Conservation (phyloP, 768 basidiomycete genomes). For the Dacryopinax spathularia region DNA sequence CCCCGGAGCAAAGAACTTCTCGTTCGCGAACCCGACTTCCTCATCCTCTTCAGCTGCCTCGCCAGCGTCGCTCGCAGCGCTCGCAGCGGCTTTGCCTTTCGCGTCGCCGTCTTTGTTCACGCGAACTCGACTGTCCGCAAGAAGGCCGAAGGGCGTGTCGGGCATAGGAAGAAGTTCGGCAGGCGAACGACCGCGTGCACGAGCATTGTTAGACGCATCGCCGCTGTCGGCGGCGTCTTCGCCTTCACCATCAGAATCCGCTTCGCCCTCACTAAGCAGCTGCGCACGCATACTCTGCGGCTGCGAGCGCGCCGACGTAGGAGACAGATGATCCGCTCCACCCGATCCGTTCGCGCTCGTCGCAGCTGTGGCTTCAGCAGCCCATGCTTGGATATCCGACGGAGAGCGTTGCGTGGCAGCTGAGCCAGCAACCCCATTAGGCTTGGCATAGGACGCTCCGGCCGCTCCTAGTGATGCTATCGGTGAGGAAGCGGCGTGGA, state of each 20-base stretch:
- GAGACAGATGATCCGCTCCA: constrained; percentile 10
- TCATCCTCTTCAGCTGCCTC: constrained; percentile 24
- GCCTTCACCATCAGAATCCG: constrained; percentile 22
- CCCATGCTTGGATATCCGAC: constrained; percentile 9
- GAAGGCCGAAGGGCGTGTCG: constrained; percentile 22
- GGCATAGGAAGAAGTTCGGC: constrained; percentile 3
- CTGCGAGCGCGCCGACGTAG: constrained; percentile 5
- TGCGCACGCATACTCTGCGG: constrained; percentile 7
- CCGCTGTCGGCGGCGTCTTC: constrained; percentile 26
- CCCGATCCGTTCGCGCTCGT: constrained; percentile 13
- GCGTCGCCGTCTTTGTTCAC: constrained; percentile 3
- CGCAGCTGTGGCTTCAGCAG: constrained; percentile 26
- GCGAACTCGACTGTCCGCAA: constrained; percentile 26
- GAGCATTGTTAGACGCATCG: constrained; percentile 12
- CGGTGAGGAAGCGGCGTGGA: not conserved
- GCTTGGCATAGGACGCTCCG: constrained; percentile 39
- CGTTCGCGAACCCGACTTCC: constrained; percentile 63
- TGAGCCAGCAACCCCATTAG: constrained; percentile 52
- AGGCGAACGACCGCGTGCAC: not conserved
- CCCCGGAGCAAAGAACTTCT: constrained; percentile 22
- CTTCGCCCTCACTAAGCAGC: constrained; percentile 12
- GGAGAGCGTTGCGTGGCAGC: constrained; percentile 5
- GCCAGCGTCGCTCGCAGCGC: not conserved
- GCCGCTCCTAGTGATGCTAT: not conserved
- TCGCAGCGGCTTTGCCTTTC: not conserved